Evolutionary conservation across 768 basidiomycete species (phyloP), one percentile per base, ranked within the genome.

Genomic region (Wakefieldia striispora): DNA sequence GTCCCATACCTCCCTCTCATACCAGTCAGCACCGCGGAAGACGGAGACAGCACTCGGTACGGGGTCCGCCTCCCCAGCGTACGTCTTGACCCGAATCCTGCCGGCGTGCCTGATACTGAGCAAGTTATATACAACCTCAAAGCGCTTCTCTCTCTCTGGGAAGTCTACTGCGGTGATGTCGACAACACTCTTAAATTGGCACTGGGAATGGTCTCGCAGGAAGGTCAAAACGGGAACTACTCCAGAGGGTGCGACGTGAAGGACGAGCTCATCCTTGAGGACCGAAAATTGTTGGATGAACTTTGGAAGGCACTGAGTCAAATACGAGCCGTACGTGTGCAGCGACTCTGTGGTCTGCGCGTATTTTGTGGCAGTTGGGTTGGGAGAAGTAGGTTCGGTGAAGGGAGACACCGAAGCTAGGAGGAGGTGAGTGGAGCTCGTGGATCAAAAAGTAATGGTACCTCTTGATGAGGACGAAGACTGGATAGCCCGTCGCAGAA

Each of bases 1-100:
- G 73, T 99, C 97, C 95, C 95, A 99, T 24, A 90, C 86, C 70
- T 99, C 97, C 51, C 97, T 80, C 71, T 99, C 97, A 67, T 97
- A 97, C 97, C 97, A 99, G 64, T 99, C 91, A 6, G 97, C 95
- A 51, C 95, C 93, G 43, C 83, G 78, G 75, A 88, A 99, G 21
- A 97, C 51, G 12, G 81, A 78, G 3, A 81, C 75, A 23, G 78
- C 83, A 59, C 88, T 94, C 1, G 95, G 97, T 3, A 98, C 90
- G 31, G 88, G 82, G 59, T 94, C 88, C 11, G 86, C 86, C 71
- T 99, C 97, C 53, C 88, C 88, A 50, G 93, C 91, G 65, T 95
- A 97, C 0, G 97, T 97, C 79, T 99, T 99, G 56, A 99, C 93
- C 49, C 97, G 76, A 64, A 99, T 90, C 57, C 97, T 77, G 40